phyloP scores from a whole-genome alignment of 2,329 filamentous ascomycete species.

The Fusarium nodosum region DNA sequence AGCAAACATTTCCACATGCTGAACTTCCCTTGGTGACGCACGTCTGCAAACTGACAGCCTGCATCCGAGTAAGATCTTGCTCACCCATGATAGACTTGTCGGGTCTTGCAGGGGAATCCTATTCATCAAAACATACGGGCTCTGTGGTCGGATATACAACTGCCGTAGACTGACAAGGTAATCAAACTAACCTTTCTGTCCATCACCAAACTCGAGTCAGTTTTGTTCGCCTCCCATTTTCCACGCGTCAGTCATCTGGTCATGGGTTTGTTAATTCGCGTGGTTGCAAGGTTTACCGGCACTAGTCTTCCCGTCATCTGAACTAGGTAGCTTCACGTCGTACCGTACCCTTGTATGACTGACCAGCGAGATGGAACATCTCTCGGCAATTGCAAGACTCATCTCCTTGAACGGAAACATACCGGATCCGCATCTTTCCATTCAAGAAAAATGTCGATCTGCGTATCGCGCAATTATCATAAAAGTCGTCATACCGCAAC shows the following conservation, averaged over 20 bases:
- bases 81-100: too few species aligned
- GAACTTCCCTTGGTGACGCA: too few species aligned
- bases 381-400: not conserved
- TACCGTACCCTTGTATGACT: not conserved
- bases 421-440: not conserved
- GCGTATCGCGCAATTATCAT: not conserved
- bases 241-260: not conserved
- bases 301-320: not conserved
- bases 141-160: not conserved
- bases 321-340: not conserved
- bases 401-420: not conserved
- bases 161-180: not conserved
- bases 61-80: too few species aligned
- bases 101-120: too few species aligned
- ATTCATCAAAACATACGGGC: not conserved
- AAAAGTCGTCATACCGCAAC: not conserved
- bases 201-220: not conserved
- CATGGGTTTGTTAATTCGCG: not conserved
- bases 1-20: too few species aligned
- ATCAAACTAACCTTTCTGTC: not conserved
- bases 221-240: not conserved
- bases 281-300: not conserved
- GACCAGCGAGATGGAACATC: not conserved
- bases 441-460: not conserved
- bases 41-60: too few species aligned